Base-by-base conservation (phyloP, 2,329 filamentous ascomycete genomes). In the Arthrobotrys sinensis region DNA sequence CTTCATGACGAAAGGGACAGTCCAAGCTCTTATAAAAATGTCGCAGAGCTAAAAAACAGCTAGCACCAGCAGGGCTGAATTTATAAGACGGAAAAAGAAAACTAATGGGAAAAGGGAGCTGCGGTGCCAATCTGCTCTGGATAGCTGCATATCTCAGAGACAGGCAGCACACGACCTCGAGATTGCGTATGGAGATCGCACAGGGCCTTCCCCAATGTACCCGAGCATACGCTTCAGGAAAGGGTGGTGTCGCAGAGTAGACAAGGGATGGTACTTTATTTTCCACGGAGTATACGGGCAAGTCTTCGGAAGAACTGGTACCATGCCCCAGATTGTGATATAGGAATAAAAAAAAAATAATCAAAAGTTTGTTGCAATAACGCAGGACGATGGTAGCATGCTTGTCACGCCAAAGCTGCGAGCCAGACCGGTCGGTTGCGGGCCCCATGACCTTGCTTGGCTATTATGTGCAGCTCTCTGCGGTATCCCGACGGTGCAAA, bases 391-490 rank as follows among this genome's bases (percentile, higher is more conserved):
- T 52, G 60, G 67, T 78, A 53, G 67, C 75, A 78, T 78, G 75
- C 75, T 78, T 78, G 62, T 78, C 75, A 78, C 67, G 75, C 75
- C 75, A 78, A 70, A 66, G 16, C 67, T 43, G 11, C 8, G 65
- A 65, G 45, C 62, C 36, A 67, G 66, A 72, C 62, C 67, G 40
- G 60, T 72, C 75, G 67, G 67, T 50, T 66, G 60, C 75, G 55
- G 62, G 40, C 62, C 75, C 75, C 75, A 78, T 78, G 67, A 77
- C 73, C 75, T 57, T 78, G 53, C 38, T 70, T 55, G 21, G 55
- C 36, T 43, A 60, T 60, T 60, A 43, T 63, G 52, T 60, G 40
- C 43, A 21, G 16, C 34, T 19, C 1, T 45, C 67, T 78, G 67
- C 75, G 67, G 75, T 45, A 71, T 72, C 67, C 75, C 67, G 75